Evolutionary conservation across 305 asterid genomes (phyloP).

Genomic region (Rubia peregrina): DNA sequence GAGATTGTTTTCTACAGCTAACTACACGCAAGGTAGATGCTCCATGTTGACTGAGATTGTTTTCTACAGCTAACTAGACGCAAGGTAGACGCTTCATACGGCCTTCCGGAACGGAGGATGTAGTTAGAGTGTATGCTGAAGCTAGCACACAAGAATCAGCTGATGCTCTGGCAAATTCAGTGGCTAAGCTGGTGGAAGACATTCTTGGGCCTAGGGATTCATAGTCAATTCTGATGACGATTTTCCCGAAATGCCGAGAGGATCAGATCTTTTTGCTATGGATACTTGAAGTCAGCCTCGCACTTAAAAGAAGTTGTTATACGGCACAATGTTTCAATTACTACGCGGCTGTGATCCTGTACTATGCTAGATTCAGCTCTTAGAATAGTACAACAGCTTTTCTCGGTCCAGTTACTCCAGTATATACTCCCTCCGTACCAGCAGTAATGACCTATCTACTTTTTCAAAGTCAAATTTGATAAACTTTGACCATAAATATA

Average conservation of each 20-base stretch:
- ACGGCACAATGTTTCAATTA: neutral
- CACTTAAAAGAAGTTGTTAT: neutral
- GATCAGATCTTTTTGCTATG: neutral
- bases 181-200: conserved; percentile 53
- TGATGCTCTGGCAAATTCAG: conserved; percentile 58
- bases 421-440: too few species aligned
- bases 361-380: too few species aligned
- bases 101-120: conserved; percentile 94
- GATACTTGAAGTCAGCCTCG: neutral
- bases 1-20: conserved; percentile 35
- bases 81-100: conserved; percentile 75
- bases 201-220: conserved; percentile 39
- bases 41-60: neutral
- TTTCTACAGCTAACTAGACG: conserved; percentile 33
- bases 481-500: too few species aligned
- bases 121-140: conserved; percentile 86
- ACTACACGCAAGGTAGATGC: too few species aligned
- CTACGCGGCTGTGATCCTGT: neutral
- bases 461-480: too few species aligned
- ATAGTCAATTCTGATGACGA: neutral
- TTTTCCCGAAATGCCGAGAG: too few species aligned
- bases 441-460: too few species aligned
- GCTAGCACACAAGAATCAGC: conserved; percentile 73
- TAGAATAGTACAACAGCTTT: too few species aligned
- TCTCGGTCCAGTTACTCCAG: too few species aligned